Percentiles rank a stretch among this genome's conserved stretches.
These are phyloP conservation scores for Syncephalastrum contaminatum DNA, from an alignment of 371 early-diverging fungal genomes.

Conservation along the genomic window DNA sequence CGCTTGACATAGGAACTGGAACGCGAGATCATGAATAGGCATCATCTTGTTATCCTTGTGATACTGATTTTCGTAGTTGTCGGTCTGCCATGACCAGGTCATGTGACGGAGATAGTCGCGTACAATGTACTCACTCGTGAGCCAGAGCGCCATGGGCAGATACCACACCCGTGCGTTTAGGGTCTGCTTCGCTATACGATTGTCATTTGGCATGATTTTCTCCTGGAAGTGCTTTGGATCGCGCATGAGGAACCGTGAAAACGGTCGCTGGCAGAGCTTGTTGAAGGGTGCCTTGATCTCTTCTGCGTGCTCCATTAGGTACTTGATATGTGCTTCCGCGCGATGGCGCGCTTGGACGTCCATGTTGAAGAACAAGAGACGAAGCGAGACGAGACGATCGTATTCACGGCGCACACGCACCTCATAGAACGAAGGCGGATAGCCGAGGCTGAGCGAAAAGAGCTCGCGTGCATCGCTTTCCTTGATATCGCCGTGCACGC, in stretches of 20 bases:
- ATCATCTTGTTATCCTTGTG: constrained; percentile 54
- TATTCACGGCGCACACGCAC: constrained; percentile 42
- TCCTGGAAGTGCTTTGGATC: constrained; percentile 43
- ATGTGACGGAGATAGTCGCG: constrained; percentile 62
- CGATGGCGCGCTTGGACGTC: constrained; percentile 31
- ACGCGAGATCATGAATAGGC: constrained; percentile 72
- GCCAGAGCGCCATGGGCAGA: constrained; percentile 36
- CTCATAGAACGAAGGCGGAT: constrained; percentile 44
- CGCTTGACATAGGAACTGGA: constrained; percentile 68
- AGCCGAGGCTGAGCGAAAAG: constrained; percentile 20
- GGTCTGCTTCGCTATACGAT: not conserved
- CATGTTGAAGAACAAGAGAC: constrained; percentile 56
- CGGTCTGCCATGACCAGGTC: constrained; percentile 69
- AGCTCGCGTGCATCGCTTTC: constrained; percentile 25
- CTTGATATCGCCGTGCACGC: constrained; percentile 1
- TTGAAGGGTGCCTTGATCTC: constrained; percentile 22
- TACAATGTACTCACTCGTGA: constrained; percentile 51
- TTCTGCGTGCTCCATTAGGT: constrained; percentile 15
- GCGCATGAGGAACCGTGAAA: constrained; percentile 50
- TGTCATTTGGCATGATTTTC: not conserved
- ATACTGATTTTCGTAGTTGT: constrained; percentile 49
- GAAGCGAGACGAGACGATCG: constrained; percentile 34
- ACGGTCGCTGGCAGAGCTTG: constrained; percentile 48
- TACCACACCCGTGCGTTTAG: constrained; percentile 32
- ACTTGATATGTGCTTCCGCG: constrained; percentile 16